Conservation (phyloP, 2,329 filamentous ascomycete genomes). For the Geosmithia morbida region DNA sequence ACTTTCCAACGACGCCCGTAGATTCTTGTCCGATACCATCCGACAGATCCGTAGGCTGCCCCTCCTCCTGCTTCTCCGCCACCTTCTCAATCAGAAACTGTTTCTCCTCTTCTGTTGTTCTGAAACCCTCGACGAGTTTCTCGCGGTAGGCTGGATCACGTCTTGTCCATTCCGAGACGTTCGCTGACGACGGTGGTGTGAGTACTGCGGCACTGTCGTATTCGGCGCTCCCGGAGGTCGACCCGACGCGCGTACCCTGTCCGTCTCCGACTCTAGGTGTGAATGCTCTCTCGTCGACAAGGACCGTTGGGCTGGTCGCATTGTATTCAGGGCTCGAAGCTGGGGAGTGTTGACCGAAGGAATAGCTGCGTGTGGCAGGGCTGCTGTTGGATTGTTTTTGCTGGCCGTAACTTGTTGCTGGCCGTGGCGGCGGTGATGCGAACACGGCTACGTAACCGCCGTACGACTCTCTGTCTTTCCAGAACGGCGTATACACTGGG, state of each 20-base stretch:
- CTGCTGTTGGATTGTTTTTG: background rate
- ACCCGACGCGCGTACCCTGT: background rate
- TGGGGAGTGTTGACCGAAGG: background rate
- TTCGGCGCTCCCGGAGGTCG: background rate
- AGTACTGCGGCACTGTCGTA: background rate
- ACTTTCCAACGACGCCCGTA: background rate
- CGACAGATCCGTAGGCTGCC: too few relatives aligned
- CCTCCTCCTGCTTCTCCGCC: background rate
- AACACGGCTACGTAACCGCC: background rate
- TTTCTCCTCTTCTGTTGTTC: background rate
- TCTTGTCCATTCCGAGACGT: background rate
- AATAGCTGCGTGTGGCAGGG: background rate
- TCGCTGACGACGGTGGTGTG: too few relatives aligned
- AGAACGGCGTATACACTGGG: background rate
- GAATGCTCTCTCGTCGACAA: too few relatives aligned
- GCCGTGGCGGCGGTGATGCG: background rate
- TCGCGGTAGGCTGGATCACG: background rate
- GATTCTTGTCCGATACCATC: too few relatives aligned
- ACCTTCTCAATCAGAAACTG: background rate
- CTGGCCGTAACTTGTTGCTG: background rate
- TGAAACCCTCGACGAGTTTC: background rate
- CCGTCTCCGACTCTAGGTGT: too few relatives aligned
- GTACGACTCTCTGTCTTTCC: background rate
- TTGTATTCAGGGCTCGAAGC: background rate
- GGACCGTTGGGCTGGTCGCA: too few relatives aligned